Evolutionary conservation across 352 stramenopile genomes (phyloP).

Genomic region (Phytophthora kernoviae): DNA sequence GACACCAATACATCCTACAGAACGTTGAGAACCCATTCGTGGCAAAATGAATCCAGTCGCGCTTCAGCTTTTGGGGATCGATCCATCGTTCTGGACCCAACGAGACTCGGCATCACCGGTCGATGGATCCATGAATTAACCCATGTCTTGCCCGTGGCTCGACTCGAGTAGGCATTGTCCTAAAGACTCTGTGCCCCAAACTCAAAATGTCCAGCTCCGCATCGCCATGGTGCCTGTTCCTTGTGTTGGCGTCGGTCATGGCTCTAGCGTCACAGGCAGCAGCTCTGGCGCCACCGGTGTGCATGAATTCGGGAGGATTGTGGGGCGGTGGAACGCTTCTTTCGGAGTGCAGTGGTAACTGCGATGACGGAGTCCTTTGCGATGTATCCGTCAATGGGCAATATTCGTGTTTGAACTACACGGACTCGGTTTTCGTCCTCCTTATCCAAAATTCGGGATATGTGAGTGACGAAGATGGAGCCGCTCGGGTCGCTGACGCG

Average conservation of each 20-base stretch:
- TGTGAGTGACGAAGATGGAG: slow-evolving; percentile 23
- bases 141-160: slow-evolving; percentile 14
- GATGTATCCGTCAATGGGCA: slow-evolving; percentile 15
- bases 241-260: background rate
- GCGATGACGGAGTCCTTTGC: slow-evolving; percentile 12
- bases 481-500: slow-evolving; percentile 14
- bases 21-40: no score
- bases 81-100: no score
- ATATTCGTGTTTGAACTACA: slow-evolving; percentile 31
- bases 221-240: slow-evolving; percentile 1
- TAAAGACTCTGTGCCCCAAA: slow-evolving; percentile 12
- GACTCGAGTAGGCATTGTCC: slow-evolving; percentile 11
- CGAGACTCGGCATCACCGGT: background rate
- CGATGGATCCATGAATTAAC: slow-evolving; percentile 10
- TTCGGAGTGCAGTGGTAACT: slow-evolving; percentile 23
- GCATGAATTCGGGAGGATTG: slow-evolving; percentile 16
- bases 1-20: no score
- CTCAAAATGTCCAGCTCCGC: slow-evolving; percentile 7
- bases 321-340: slow-evolving; percentile 27
- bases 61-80: no score
- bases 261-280: slow-evolving; percentile 5
- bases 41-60: no score
- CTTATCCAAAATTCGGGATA: slow-evolving; percentile 26
- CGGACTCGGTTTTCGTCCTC: slow-evolving; percentile 24
- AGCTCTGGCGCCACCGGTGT: slow-evolving; percentile 25